Evolutionary conservation across 73 alveolate genomes (phyloP).

Genomic region (Diophrys appendiculata): DNA sequence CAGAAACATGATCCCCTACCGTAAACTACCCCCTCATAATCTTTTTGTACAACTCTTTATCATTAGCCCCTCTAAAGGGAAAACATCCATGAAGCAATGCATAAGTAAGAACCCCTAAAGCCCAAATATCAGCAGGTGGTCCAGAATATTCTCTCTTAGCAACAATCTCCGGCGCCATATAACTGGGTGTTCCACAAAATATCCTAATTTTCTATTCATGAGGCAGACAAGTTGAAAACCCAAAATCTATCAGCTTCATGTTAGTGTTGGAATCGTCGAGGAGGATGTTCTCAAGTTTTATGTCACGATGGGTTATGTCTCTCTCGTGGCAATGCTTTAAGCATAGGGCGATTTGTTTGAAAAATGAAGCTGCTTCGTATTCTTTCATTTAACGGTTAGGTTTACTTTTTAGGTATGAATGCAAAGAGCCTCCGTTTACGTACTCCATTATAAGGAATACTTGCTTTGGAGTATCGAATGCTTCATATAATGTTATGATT

Average conservation of each 20-base stretch:
- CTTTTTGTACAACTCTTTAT: constrained; percentile 86
- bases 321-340: constrained; percentile 66
- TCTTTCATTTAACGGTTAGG: constrained; percentile 64
- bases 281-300: constrained; percentile 61
- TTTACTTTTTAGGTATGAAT: constrained; percentile 55
- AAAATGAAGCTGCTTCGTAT: constrained; percentile 55
- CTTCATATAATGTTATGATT: constrained; percentile 56
- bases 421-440: constrained; percentile 63
- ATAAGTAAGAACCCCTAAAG: constrained; percentile 90
- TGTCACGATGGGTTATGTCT: constrained; percentile 70
- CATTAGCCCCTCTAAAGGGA: constrained; percentile 93
- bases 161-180: constrained; percentile 98
- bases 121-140: constrained; percentile 92
- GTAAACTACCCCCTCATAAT: constrained; percentile 67
- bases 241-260: constrained; percentile 70
- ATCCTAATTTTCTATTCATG: constrained; percentile 66
- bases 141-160: constrained; percentile 83
- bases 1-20: constrained; percentile 68
- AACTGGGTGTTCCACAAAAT: constrained; percentile 98
- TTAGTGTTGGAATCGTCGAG: constrained; percentile 49
- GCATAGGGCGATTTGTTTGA: constrained; percentile 67
- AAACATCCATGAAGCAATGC: constrained; percentile 82
- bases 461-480: constrained; percentile 61
- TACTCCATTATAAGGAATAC: constrained; percentile 61
- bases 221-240: constrained; percentile 59